These are phyloP conservation scores for Candida suzukii DNA, from an alignment of 805 yeast species.

Conservation along the genomic window DNA sequence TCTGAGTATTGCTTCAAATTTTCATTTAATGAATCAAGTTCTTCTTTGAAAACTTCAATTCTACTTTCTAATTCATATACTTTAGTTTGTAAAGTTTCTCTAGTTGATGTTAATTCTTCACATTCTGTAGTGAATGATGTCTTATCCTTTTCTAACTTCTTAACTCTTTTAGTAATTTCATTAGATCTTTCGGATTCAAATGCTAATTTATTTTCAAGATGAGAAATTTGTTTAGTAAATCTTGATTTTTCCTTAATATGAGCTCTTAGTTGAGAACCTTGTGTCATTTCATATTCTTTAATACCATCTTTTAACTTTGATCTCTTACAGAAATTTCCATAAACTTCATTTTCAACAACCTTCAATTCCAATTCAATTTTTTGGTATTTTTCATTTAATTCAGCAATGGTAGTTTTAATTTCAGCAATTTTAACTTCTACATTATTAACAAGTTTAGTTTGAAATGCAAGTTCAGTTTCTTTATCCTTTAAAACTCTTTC, in stretches of 20 bases:
- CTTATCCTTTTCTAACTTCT: constrained; percentile 34
- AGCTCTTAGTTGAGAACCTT: constrained; percentile 50
- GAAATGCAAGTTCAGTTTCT: constrained; percentile 45
- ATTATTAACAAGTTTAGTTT: constrained; percentile 18
- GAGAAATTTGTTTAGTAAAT: constrained; percentile 52
- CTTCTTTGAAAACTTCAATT: constrained; percentile 29
- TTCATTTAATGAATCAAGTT: constrained; percentile 16
- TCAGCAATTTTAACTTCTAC: constrained; percentile 14
- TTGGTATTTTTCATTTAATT: constrained; percentile 22
- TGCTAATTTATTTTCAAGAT: constrained; percentile 50
- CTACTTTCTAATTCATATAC: constrained; percentile 35
- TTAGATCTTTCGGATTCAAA: constrained; percentile 58
- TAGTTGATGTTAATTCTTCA: constrained; percentile 24
- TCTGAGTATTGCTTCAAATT: constrained; percentile 9
- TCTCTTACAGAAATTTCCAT: constrained; percentile 44
- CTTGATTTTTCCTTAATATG: constrained; percentile 57
- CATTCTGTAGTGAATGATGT: constrained; percentile 28
- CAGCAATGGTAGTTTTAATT: constrained; percentile 18
- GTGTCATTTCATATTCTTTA: constrained; percentile 62
- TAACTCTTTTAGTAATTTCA: constrained; percentile 42
- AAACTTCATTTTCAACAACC: constrained; percentile 37
- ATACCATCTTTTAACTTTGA: constrained; percentile 45
- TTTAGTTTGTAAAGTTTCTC: constrained; percentile 22
- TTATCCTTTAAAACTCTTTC: constrained; percentile 23
- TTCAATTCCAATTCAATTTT: constrained; percentile 9